Conservation (phyloP, 2,329 filamentous ascomycete genomes). For the Alternaria sp. region DNA sequence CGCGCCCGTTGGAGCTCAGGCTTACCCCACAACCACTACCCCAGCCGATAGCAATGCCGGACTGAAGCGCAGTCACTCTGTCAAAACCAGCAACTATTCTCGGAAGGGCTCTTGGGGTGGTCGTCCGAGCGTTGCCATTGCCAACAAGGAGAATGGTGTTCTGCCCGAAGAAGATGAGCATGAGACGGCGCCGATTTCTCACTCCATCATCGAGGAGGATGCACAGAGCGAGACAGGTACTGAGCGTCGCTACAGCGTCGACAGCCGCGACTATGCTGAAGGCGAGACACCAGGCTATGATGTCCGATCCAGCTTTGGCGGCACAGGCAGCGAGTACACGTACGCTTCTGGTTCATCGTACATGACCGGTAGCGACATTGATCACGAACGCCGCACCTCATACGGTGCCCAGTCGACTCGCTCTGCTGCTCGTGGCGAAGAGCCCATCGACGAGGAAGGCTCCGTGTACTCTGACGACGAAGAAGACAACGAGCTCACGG, state of each 20-base stretch:
- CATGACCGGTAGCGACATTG: slow-evolving; percentile 58
- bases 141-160: slow-evolving; percentile 60
- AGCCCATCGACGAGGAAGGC: slow-evolving; percentile 46
- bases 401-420: slow-evolving; percentile 51
- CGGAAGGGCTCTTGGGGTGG: slow-evolving; percentile 51
- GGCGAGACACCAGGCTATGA: slow-evolving; percentile 49
- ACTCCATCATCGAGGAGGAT: slow-evolving; percentile 42
- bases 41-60: slow-evolving; percentile 54
- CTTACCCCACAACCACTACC: slow-evolving; percentile 46
- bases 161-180: slow-evolving; percentile 56
- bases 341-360: slow-evolving; percentile 59
- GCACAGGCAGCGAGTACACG: slow-evolving; percentile 55
- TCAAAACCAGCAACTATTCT: slow-evolving; percentile 48
- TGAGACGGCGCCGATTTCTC: slow-evolving; percentile 35
- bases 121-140: slow-evolving; percentile 41
- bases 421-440: slow-evolving; percentile 43
- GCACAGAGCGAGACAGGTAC: slow-evolving; percentile 51
- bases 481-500: slow-evolving; percentile 43
- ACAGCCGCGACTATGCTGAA: slow-evolving; percentile 47
- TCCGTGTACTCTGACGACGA: slow-evolving; percentile 43
- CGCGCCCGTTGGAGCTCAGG: slow-evolving; percentile 60
- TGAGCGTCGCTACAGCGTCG: slow-evolving; percentile 51
- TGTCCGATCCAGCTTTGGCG: slow-evolving; percentile 54
- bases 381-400: slow-evolving; percentile 55
- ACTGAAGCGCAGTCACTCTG: slow-evolving; percentile 60